These are phyloP conservation scores for Pseudogymnoascus sp. DNA, from an alignment of 2,329 filamentous ascomycete genomes.

Conservation along the genomic window DNA sequence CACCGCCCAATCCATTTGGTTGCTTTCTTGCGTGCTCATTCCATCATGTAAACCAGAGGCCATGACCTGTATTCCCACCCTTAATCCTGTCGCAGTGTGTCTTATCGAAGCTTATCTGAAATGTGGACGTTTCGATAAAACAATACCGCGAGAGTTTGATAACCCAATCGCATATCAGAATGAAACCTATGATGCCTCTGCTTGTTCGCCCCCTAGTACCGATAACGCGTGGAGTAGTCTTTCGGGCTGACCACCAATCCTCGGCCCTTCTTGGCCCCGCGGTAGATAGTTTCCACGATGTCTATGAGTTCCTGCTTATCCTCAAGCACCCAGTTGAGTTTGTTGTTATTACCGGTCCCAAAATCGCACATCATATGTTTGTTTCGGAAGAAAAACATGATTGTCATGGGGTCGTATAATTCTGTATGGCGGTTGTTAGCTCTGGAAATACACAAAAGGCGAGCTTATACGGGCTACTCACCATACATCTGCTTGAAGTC, in stretches of 20 bases:
- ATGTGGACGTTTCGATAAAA: not conserved
- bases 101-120: not conserved
- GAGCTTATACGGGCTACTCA: conserved; percentile 27
- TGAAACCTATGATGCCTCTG: not conserved
- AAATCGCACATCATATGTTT: conserved; percentile 99
- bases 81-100: not conserved
- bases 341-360: conserved; percentile 97
- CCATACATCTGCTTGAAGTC: conserved; percentile 96
- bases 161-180: not conserved
- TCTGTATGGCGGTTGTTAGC: conserved; percentile 30
- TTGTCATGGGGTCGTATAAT: conserved; percentile 81
- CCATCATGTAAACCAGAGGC: not conserved
- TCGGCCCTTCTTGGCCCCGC: conserved; percentile 94
- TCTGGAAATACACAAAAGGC: not conserved
- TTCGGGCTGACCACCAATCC: conserved; percentile 96
- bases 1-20: no score
- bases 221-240: conserved; percentile 63
- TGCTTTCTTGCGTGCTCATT: not conserved
- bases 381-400: conserved; percentile 98
- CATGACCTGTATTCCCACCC: not conserved
- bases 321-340: conserved; percentile 91
- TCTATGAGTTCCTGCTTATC: conserved; percentile 98
- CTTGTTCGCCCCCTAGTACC: conserved; percentile 41
- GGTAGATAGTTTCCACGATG: conserved; percentile 95
- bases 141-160: not conserved